These are phyloP conservation scores for Taphrina confusa DNA, from an alignment of 1,139 yeast species.

Conservation along the genomic window DNA sequence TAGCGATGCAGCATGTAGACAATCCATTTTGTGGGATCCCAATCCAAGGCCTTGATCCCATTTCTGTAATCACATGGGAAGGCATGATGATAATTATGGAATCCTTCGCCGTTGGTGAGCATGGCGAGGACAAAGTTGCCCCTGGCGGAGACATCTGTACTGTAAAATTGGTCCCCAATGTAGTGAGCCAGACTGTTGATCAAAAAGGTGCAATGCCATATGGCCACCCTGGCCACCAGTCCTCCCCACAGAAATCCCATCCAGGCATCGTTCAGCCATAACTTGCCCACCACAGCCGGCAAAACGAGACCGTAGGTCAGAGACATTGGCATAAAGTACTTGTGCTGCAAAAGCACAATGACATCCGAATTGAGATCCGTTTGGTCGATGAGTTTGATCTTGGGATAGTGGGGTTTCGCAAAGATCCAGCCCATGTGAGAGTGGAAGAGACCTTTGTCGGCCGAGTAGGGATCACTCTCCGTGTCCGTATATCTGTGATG, in stretches of 20 bases:
- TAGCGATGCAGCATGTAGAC: constrained; percentile 80
- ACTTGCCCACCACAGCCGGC: constrained; percentile 77
- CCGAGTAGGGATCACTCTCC: constrained; percentile 94
- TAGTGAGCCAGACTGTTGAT: constrained; percentile 98
- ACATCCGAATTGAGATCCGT: constrained; percentile 87
- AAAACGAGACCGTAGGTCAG: constrained; percentile 64
- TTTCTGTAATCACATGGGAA: constrained; percentile 98
- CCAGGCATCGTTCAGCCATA: constrained; percentile 80
- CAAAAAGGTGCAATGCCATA: constrained; percentile 98
- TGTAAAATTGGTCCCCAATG: constrained; percentile 94
- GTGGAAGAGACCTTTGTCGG: constrained; percentile 91
- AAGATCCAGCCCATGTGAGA: constrained; percentile 99
- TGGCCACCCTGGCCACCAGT: constrained; percentile 72
- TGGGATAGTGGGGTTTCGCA: constrained; percentile 82
- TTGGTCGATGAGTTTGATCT: constrained; percentile 89
- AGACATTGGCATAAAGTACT: constrained; percentile 77
- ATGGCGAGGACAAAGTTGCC: constrained; percentile 92
- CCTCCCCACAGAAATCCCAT: constrained; percentile 96
- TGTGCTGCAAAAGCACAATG: constrained; percentile 89
- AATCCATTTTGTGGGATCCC: constrained; percentile 85
- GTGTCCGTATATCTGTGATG: constrained; percentile 99
- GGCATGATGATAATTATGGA: constrained; percentile 99
- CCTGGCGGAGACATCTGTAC: constrained; percentile 97
- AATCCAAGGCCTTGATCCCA: constrained; percentile 97
- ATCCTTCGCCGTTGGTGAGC: constrained; percentile 98